Percentiles rank a stretch among this genome's conserved stretches.
Evolutionary conservation across 108 stramenopile genomes (phyloP).

Genomic region (Cyclotella choctawhatcheeana): DNA sequence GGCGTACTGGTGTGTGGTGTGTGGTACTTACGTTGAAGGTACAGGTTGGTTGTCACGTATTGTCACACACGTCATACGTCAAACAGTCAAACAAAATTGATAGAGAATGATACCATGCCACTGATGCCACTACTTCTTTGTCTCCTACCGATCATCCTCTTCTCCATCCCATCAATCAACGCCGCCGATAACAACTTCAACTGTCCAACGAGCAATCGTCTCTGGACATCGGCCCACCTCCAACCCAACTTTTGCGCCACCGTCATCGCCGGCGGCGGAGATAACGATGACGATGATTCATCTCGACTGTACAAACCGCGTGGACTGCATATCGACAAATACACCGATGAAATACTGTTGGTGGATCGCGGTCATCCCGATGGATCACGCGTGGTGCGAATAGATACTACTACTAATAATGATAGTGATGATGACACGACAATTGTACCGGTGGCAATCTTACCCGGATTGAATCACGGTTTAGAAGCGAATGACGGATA

Average conservation of each 20-base stretch:
- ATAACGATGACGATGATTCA: neutral
- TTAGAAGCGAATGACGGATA: conserved; percentile 56
- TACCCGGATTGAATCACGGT: conserved; percentile 64
- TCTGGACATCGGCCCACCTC: conserved; percentile 28
- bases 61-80: too few relatives aligned
- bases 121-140: neutral
- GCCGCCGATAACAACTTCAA: neutral
- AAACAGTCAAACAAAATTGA: too few relatives aligned
- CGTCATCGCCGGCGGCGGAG: conserved; percentile 14
- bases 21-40: too few relatives aligned
- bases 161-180: neutral
- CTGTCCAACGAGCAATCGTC: conserved; percentile 6
- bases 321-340: conserved; percentile 35
- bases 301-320: conserved; percentile 25
- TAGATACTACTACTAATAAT: too few relatives aligned
- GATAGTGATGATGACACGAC: neutral
- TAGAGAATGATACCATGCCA: neutral
- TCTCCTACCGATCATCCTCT: neutral
- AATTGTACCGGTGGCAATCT: conserved; percentile 34
- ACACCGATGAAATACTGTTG: conserved; percentile 34
- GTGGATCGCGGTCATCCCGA: conserved; percentile 38
- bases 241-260: conserved; percentile 41
- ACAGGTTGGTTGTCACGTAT: too few relatives aligned
- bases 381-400: conserved; percentile 32
- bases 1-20: too few relatives aligned